Evolutionary conservation across 148 eudicot genomes (phyloP).

Genomic region (Chenopodium album): DNA sequence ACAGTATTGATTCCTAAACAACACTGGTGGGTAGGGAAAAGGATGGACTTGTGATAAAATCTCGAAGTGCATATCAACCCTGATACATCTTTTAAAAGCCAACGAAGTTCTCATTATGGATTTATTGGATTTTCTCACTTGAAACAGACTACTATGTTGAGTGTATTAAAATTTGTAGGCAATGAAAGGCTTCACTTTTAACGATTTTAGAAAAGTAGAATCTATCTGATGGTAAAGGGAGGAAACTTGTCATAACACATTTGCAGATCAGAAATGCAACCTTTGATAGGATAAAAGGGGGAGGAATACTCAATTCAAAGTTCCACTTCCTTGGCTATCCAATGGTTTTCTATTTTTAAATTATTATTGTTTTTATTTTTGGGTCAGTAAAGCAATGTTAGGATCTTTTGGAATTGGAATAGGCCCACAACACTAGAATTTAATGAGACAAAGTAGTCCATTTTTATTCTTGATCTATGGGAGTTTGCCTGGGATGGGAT

Average conservation of each 20-base stretch:
- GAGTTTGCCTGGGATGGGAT: background rate
- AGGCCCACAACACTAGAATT: background rate
- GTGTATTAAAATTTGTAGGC: background rate
- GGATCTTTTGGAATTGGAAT: background rate
- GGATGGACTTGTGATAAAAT: too few species aligned
- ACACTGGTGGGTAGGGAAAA: too few species aligned
- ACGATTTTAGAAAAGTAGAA: background rate
- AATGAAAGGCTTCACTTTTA: background rate
- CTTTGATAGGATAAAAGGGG: background rate
- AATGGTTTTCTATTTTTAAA: background rate
- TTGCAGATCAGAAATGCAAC: background rate
- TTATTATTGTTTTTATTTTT: too few species aligned
- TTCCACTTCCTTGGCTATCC: background rate
- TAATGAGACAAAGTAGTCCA: background rate
- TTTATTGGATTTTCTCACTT: too few species aligned
- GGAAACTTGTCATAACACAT: background rate
- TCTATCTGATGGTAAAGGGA: background rate
- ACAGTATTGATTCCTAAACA: too few species aligned
- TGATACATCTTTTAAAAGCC: too few species aligned
- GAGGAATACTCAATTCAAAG: background rate
- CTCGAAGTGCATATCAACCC: too few species aligned
- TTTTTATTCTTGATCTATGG: background rate
- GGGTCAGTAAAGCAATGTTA: background rate
- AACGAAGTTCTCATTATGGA: too few species aligned
- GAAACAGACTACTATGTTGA: background rate